Percentiles rank a stretch among this genome's conserved stretches.
Conservation (phyloP, 192 early-diverging fungal genomes). For the Borealophlyctis nickersoniae region DNA sequence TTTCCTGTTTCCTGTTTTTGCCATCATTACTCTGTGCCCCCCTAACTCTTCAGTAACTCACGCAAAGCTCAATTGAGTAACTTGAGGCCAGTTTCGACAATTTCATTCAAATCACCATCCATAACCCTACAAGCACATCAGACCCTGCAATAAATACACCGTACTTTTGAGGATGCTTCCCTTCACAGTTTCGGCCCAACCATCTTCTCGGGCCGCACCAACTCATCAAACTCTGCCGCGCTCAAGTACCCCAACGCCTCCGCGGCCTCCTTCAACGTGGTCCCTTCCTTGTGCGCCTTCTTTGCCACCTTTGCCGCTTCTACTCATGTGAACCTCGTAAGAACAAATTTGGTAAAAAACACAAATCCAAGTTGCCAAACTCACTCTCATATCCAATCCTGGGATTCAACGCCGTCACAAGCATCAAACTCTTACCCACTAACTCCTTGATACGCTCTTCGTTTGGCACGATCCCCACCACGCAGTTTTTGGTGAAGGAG, state of each 20-base stretch:
- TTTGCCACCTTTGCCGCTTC: constrained; percentile 91
- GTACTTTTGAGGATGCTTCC: too few relatives aligned
- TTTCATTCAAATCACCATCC: too few relatives aligned
- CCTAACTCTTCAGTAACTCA: too few relatives aligned
- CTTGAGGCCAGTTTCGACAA: too few relatives aligned
- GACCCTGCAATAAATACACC: too few relatives aligned
- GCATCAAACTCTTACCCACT: constrained; percentile 92
- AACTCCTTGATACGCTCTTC: constrained; percentile 81
- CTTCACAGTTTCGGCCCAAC: constrained; percentile 35
- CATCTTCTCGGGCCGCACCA: constrained; percentile 82
- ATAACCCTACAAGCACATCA: too few relatives aligned
- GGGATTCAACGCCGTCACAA: constrained; percentile 97
- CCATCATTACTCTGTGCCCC: too few relatives aligned
- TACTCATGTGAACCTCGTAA: not conserved
- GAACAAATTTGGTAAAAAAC: not conserved
- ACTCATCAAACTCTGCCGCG: constrained; percentile 90
- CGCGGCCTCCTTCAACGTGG: constrained; percentile 85
- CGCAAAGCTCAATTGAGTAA: too few relatives aligned
- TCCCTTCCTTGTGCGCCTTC: constrained; percentile 91
- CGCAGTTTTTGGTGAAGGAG: constrained; percentile 95
- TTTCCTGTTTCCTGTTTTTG: too few relatives aligned
- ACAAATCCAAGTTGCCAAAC: constrained; percentile 1
- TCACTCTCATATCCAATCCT: constrained; percentile 76
- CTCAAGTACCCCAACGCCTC: constrained; percentile 79
- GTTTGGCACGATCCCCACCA: constrained; percentile 90